Base-by-base conservation (phyloP, 305 asterid species). In the Rubia peregrina region DNA sequence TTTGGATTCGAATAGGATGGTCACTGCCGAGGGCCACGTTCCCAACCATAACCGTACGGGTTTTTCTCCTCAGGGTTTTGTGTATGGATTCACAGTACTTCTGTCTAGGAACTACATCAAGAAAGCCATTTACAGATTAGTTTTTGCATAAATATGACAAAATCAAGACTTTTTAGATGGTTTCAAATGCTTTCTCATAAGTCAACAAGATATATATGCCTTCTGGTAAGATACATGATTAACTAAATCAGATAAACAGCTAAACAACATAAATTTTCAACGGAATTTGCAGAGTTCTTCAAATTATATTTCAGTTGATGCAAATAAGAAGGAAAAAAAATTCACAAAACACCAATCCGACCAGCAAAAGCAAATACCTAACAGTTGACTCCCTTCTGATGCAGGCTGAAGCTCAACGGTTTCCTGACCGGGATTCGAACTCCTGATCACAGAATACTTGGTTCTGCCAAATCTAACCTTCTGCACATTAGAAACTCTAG, bases 1-100 rank as follows among this genome's bases (percentile, higher is more conserved):
- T 95, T 65, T 95, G 99, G 84, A 95, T 74, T 83, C 98, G 86
- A 62, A 95, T 89, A 22, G 99, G 99, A 84, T 95, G 99, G 66
- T 92, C 90, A 48, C 99, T 92, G 69, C 99, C 99, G 68, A 95
- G 83, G 63, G 97, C 90, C 70, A 95, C 98, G 80, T 95, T 92
- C 55, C 99, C 99, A 64, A 95, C 96, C 99, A 90, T 92, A 77
- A 95, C 99, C 0, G 98, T 95, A 61, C 92, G 66, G 64, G 99
- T 95, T 81, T 90, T 90, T 70, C 99, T 85, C 85, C 99, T 85
- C 70, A 90, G 74, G 14, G 99, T 92, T 81, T 92, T 89, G 87
- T 92, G 85, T 64, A 88, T 78, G 67, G 96, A 87, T 79, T 95
- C 98, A 77, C 99, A 95, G 69, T 95, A 95, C 72, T 88, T 95